phyloP scores from a whole-genome alignment of 1,139 yeast species.

The Magnusiomyces ingens region DNA sequence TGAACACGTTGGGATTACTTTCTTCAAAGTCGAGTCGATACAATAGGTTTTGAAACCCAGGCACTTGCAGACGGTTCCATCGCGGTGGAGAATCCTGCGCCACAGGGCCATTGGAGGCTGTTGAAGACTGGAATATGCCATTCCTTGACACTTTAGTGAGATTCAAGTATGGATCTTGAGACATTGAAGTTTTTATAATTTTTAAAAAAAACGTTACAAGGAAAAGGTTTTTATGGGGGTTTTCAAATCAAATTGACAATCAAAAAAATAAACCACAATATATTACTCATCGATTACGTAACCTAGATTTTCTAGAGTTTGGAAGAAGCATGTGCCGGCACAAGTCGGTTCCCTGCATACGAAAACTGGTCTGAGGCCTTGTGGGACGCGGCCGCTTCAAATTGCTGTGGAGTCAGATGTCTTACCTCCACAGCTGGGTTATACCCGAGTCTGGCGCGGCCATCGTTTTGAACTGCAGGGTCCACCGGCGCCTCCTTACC shows the following conservation, averaged over 20 bases:
- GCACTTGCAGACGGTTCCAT: slow-evolving; percentile 9
- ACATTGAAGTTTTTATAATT: no score
- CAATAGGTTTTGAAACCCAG: slow-evolving; percentile 7
- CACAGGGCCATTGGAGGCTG: no score
- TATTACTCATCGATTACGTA: no score
- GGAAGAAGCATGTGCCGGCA: slow-evolving; percentile 1
- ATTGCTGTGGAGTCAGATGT: slow-evolving; percentile 20
- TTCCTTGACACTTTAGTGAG: no score
- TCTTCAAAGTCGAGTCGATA: slow-evolving; percentile 10
- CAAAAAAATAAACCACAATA: no score
- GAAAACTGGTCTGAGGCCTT: slow-evolving; percentile 9
- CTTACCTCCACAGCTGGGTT: slow-evolving; percentile 29
- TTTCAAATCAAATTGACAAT: no score
- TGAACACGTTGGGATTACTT: slow-evolving; percentile 1
- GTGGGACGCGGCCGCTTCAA: slow-evolving; percentile 10
- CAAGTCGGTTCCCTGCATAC: slow-evolving; percentile 13
- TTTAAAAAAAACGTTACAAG: no score
- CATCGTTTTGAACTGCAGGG: slow-evolving; percentile 19
- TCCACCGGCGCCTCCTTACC: slow-evolving; percentile 19
- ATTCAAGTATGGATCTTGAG: no score
- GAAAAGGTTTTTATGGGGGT: no score
- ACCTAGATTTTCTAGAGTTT: slow-evolving; percentile 1
- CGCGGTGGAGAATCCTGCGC: slow-evolving; percentile 28
- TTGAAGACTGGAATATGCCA: no score
- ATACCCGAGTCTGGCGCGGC: slow-evolving; percentile 26